Conservation (phyloP, 371 early-diverging fungal genomes). For the Syncephalastrum sp. region DNA sequence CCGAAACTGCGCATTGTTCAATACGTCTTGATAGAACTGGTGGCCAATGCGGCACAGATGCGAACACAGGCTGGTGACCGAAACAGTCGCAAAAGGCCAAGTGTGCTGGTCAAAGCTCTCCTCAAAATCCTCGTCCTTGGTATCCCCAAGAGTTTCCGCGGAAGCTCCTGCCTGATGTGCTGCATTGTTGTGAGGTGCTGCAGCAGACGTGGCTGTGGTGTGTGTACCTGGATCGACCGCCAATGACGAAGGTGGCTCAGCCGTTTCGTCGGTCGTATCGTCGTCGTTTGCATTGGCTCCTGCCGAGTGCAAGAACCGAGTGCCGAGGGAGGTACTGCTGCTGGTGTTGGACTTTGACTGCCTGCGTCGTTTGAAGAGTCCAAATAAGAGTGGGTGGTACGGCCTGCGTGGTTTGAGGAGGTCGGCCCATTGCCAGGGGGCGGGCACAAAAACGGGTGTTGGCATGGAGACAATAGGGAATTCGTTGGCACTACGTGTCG, state of each 20-base stretch:
- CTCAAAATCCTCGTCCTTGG: conserved; percentile 1
- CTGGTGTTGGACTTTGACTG: background rate
- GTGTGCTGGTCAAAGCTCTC: background rate
- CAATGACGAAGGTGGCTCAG: conserved; percentile 8
- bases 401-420: conserved; percentile 22
- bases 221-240: background rate
- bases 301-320: conserved; percentile 1
- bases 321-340: background rate
- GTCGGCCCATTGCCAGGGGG: conserved; percentile 33
- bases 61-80: conserved; percentile 12
- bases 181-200: background rate
- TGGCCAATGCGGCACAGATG: conserved; percentile 20
- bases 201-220: background rate
- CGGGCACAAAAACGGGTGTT: conserved; percentile 23
- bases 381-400: conserved; percentile 23
- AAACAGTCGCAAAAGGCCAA: conserved; percentile 17
- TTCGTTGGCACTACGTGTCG: conserved; percentile 5
- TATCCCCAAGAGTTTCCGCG: background rate
- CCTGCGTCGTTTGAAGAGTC: conserved; percentile 14
- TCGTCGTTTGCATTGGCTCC: background rate
- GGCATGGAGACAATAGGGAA: conserved; percentile 17
- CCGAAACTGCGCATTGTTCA: conserved; percentile 11
- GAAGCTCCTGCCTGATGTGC: background rate
- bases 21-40: conserved; percentile 24
- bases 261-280: conserved; percentile 6